A percentile compares a stretch with the other conserved stretches of the same genome.
Evolutionary conservation across 352 stramenopile genomes (phyloP).

Genomic region (Phytophthora quininea): DNA sequence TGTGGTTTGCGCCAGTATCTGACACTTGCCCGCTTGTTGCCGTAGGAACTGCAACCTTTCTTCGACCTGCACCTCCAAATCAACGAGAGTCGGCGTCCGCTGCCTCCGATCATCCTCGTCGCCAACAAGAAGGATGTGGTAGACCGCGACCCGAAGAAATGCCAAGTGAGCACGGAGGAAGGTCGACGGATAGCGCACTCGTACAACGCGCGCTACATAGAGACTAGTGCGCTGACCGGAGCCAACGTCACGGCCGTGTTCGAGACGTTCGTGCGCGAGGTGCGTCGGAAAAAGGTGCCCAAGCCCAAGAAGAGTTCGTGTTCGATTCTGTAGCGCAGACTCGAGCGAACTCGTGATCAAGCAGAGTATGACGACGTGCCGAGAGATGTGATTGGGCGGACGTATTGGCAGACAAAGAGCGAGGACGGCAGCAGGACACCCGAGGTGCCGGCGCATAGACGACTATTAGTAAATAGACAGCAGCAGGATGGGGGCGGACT

Average conservation of each 20-base stretch:
- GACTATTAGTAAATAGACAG: conserved; percentile 47
- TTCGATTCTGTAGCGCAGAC: conserved; percentile 57
- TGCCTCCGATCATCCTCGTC: conserved; percentile 87
- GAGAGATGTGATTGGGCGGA: neutral
- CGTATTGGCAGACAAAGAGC: neutral
- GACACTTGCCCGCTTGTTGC: neutral
- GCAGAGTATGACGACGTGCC: neutral
- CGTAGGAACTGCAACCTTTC: conserved; percentile 85
- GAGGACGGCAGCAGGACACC: conserved; percentile 18
- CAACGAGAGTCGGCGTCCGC: conserved; percentile 79
- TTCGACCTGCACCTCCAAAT: conserved; percentile 90
- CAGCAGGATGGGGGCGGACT: conserved; percentile 22
- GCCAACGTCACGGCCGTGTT: conserved; percentile 88
- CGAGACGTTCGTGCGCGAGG: conserved; percentile 87
- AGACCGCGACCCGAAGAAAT: conserved; percentile 79
- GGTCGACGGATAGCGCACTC: conserved; percentile 82
- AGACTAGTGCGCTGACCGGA: conserved; percentile 86
- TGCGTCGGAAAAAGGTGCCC: conserved; percentile 80
- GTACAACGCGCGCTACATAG: conserved; percentile 89
- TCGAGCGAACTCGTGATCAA: neutral
- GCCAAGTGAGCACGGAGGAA: conserved; percentile 87
- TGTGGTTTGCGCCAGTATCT: neutral
- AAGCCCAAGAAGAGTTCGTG: conserved; percentile 80
- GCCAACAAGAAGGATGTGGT: conserved; percentile 92
- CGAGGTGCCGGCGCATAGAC: conserved; percentile 37